Evolutionary conservation across 1,284 basidiomycete species (phyloP), one percentile per base, ranked within the genome.

Genomic region (Bjerkandera adusta): DNA sequence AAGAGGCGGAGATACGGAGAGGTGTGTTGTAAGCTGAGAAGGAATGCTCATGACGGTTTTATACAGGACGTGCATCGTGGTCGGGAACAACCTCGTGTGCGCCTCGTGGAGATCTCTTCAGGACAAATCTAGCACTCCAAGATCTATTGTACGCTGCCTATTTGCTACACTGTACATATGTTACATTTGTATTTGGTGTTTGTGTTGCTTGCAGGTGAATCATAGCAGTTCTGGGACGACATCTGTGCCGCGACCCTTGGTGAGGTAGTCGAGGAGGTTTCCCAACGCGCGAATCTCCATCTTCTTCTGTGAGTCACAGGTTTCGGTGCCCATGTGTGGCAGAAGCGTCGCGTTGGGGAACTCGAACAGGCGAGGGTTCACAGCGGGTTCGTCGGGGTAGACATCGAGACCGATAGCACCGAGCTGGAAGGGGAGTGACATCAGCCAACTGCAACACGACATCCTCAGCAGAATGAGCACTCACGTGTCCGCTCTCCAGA

Each of bases 281-380:
- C 72, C 75, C 50, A 92, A 70, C 4, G 87, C 86, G 13, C 86
- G 77, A 25, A 90, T 71, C 68, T 92, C 88, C 86, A 92, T 93
- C 66, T 81, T 80, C 56, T 79, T 79, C 63, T 91, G 89, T 3
- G 86, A 78, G 58, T 94, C 91, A 51, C 79, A 75, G 33, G 83
- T 93, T 63, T 91, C 87, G 2, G 91, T 93, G 30, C 92, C 92
- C 84, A 95, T 85, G 64, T 95, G 93, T 1, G 93, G 93, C 15
- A 96, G 76, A 11, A 96, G 73, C 12, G 85, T 87, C 52, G 91
- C 83, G 56, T 92, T 85, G 24, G 86, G 82, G 67, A 92, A 90
- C 11, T 81, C 76, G 49, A 92, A 73, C 32, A 95, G 69, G 16
- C 83, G 79, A 1, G 88, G 85, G 65, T 95, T 90, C 45, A 96